These are phyloP conservation scores for Macadamia integrifolia DNA, from an alignment of 164 flowering plant genomes.

Conservation along the genomic window DNA sequence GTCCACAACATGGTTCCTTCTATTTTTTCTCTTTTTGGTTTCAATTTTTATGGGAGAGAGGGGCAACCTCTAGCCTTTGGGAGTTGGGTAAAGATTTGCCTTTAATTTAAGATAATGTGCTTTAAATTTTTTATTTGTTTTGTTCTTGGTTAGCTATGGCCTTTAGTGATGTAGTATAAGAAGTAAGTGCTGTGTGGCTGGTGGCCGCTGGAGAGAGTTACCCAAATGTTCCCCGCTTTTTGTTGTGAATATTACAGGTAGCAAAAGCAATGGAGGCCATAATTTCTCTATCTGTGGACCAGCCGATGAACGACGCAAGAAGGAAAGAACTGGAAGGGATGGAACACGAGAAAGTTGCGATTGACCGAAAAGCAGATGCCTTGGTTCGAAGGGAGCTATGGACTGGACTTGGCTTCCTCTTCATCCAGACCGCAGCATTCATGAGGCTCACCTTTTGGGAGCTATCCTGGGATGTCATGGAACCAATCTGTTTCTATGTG, in stretches of 20 bases:
- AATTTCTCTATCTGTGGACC: slow-evolving; percentile 19
- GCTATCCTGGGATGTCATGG: slow-evolving; percentile 70
- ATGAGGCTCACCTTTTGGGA: slow-evolving; percentile 74
- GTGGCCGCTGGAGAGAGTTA: background rate
- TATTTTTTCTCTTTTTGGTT: too few relatives aligned
- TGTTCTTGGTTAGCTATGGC: too few relatives aligned
- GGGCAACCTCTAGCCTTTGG: too few relatives aligned
- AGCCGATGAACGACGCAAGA: slow-evolving; percentile 31
- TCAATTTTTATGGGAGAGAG: too few relatives aligned
- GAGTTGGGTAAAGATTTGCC: too few relatives aligned
- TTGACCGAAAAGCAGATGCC: slow-evolving; percentile 35
- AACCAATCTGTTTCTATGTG: slow-evolving; percentile 59
- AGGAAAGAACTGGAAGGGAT: slow-evolving; percentile 34
- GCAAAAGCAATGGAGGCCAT: slow-evolving; percentile 40
- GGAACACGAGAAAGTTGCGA: slow-evolving; percentile 41
- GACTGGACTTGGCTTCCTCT: slow-evolving; percentile 42
- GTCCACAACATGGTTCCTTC: too few relatives aligned
- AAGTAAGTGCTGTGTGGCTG: too few relatives aligned
- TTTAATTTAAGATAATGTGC: too few relatives aligned
- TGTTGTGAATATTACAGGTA: slow-evolving; percentile 35
- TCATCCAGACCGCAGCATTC: slow-evolving; percentile 45
- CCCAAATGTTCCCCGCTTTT: slow-evolving; percentile 6
- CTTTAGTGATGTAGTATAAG: too few relatives aligned
- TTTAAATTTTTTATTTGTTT: too few relatives aligned
- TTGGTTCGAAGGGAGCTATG: slow-evolving; percentile 40